phyloP scores from a whole-genome alignment of 768 basidiomycete genomes.

The Mycena vitilis region DNA sequence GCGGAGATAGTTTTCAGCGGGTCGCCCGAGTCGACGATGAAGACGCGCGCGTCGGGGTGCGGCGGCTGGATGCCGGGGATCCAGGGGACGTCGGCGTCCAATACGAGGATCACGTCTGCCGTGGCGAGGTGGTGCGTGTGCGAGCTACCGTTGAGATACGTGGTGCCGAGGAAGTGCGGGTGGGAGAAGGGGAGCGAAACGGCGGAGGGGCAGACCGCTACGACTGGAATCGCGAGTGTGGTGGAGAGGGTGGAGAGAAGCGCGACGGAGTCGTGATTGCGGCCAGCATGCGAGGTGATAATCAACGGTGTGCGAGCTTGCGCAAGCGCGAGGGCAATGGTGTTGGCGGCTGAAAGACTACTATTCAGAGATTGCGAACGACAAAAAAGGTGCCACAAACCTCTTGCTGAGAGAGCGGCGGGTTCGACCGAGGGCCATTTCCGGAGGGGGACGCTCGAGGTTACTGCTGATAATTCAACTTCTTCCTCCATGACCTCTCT shows the following conservation, averaged over 20 bases:
- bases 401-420: slow-evolving; percentile 55
- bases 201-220: slow-evolving; percentile 60
- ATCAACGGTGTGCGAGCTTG: slow-evolving; percentile 68
- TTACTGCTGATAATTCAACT: slow-evolving; percentile 53
- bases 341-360: slow-evolving; percentile 44
- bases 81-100: slow-evolving; percentile 80
- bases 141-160: slow-evolving; percentile 58
- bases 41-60: slow-evolving; percentile 57
- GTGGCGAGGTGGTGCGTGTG: slow-evolving; percentile 60
- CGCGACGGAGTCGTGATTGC: slow-evolving; percentile 59
- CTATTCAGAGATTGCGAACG: not conserved
- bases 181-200: slow-evolving; percentile 70
- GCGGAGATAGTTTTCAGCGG: slow-evolving; percentile 60
- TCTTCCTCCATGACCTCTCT: slow-evolving; percentile 80
- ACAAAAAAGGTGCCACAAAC: slow-evolving; percentile 35
- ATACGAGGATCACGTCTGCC: slow-evolving; percentile 72
- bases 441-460: slow-evolving; percentile 42
- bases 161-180: slow-evolving; percentile 63
- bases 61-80: slow-evolving; percentile 64
- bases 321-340: slow-evolving; percentile 62
- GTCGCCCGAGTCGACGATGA: slow-evolving; percentile 71
- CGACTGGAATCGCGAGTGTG: slow-evolving; percentile 65
- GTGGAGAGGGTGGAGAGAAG: slow-evolving; percentile 61
- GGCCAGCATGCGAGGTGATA: slow-evolving; percentile 72
- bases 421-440: slow-evolving; percentile 67